Percentiles rank a stretch among this genome's conserved stretches.
These are phyloP conservation scores for Inga laurina DNA, from an alignment of 306 rosid species.

Conservation along the genomic window DNA sequence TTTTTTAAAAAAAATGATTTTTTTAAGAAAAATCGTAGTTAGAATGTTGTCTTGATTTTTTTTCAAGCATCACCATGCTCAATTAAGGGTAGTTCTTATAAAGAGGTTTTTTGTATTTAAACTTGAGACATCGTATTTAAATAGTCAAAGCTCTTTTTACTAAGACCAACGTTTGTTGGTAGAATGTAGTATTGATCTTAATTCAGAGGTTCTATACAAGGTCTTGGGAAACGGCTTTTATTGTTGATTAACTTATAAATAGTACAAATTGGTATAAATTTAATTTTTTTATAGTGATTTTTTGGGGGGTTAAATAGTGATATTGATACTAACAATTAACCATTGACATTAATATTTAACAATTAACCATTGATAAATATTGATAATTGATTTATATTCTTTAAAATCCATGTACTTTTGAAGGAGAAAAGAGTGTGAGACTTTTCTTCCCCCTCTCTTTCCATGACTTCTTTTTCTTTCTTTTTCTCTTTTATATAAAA, in stretches of 20 bases:
- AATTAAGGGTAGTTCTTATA: too few species aligned
- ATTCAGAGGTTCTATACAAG: background rate
- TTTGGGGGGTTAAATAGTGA: too few species aligned
- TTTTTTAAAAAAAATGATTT: too few species aligned
- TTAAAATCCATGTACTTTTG: background rate
- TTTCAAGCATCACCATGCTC: too few species aligned
- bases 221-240: background rate
- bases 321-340: background rate
- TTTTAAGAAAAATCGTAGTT: too few species aligned
- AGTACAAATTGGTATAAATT: background rate
- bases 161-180: too few species aligned
- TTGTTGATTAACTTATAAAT: too few species aligned
- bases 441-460: background rate
- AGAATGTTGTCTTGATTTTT: too few species aligned
- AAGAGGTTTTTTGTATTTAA: too few species aligned
- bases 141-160: too few species aligned
- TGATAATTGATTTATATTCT: background rate
- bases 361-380: background rate
- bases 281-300: background rate
- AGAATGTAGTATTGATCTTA: background rate
- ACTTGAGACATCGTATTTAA: too few species aligned
- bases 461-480: background rate
- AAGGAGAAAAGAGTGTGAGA: background rate
- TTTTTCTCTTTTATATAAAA: background rate
- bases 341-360: too few species aligned